Evolutionary conservation across 192 early-diverging fungal species (phyloP).

Genomic region (Coemansia sp.): DNA sequence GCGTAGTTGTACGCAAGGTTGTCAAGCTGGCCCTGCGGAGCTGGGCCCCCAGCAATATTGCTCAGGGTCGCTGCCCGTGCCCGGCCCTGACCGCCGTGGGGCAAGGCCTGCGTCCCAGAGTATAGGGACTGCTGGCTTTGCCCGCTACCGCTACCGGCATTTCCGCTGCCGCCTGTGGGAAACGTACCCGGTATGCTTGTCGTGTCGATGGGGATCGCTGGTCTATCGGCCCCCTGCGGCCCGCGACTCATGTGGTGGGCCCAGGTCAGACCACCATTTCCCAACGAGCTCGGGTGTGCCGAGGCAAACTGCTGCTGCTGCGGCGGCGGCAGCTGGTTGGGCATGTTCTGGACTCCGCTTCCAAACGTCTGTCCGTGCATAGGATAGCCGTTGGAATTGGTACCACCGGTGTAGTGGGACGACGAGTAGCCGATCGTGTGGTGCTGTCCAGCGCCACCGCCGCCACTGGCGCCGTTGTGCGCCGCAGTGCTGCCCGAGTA

Average conservation of each 20-base stretch:
- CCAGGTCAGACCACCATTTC: constrained; percentile 4
- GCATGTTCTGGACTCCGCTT: too few relatives aligned
- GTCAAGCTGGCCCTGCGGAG: background rate
- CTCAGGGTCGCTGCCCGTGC: constrained; percentile 15
- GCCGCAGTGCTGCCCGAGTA: background rate
- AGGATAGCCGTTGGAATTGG: constrained; percentile 11
- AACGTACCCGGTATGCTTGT: background rate
- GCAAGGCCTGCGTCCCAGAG: constrained; percentile 5
- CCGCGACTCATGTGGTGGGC: background rate
- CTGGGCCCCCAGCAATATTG: background rate
- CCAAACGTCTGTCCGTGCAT: background rate
- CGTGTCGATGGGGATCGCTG: background rate
- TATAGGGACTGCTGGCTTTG: constrained; percentile 7
- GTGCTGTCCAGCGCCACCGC: constrained; percentile 4
- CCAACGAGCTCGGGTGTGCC: too few relatives aligned
- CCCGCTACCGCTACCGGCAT: background rate
- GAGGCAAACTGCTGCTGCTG: too few relatives aligned
- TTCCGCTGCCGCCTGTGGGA: background rate
- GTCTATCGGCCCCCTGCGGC: too few relatives aligned
- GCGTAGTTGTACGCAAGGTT: constrained; percentile 1
- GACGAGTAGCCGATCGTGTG: constrained; percentile 15
- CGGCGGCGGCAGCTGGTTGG: too few relatives aligned
- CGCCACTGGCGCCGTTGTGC: background rate
- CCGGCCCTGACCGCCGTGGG: constrained; percentile 3
- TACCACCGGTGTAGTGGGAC: constrained; percentile 2